phyloP scores from a whole-genome alignment of 2,329 filamentous ascomycete species.

The Phialophora macrospora region DNA sequence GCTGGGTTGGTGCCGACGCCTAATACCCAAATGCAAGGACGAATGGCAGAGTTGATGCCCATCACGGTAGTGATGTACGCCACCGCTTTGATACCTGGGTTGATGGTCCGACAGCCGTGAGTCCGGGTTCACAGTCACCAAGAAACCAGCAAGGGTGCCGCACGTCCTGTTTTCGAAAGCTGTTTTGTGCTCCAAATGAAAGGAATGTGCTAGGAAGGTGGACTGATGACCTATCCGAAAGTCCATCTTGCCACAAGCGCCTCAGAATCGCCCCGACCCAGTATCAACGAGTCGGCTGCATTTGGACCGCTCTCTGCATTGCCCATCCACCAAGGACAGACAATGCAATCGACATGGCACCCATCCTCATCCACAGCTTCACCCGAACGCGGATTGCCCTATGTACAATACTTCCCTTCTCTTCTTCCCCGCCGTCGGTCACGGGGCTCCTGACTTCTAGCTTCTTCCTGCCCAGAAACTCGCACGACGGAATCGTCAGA shows the following conservation, averaged over 20 bases:
- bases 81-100: constrained; percentile 60
- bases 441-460: constrained; percentile 46
- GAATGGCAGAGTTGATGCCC: constrained; percentile 54
- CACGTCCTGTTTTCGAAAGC: not conserved
- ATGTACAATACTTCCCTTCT: constrained; percentile 17
- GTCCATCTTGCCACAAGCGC: not conserved
- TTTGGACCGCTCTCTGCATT: constrained; percentile 5
- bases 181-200: not conserved
- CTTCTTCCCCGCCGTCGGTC: constrained; percentile 36
- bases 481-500: constrained; percentile 45
- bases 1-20: constrained; percentile 27
- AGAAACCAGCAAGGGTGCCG: not conserved
- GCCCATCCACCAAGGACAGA: constrained; percentile 21
- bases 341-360: constrained; percentile 8
- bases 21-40: constrained; percentile 45
- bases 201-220: not conserved
- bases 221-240: not conserved
- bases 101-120: constrained; percentile 21
- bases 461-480: constrained; percentile 47
- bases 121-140: not conserved
- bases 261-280: not conserved
- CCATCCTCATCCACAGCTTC: constrained; percentile 24
- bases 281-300: not conserved
- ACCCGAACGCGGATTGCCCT: constrained; percentile 19
- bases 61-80: constrained; percentile 65